These are phyloP conservation scores for Apiotrichum akiyoshidainum DNA, from an alignment of 1,284 basidiomycete species.

Conservation along the genomic window DNA sequence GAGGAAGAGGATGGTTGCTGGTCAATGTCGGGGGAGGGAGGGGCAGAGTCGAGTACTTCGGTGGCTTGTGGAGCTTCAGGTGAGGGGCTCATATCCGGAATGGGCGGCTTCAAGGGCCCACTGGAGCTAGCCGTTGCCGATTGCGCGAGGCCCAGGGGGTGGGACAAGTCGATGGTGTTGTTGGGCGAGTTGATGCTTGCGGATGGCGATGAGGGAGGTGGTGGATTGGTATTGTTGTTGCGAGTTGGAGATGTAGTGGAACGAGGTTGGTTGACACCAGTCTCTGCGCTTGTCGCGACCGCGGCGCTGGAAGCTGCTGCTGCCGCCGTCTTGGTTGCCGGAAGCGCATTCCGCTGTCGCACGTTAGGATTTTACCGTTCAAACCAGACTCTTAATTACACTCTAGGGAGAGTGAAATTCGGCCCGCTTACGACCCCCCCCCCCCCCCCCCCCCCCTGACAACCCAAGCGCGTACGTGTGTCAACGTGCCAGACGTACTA, in stretches of 20 bases:
- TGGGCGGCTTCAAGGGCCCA: slow-evolving; percentile 17
- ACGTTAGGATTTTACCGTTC: not conserved
- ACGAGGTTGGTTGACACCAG: too few species aligned
- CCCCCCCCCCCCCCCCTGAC: too few species aligned
- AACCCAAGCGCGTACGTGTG: too few species aligned
- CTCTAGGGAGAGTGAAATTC: too few species aligned
- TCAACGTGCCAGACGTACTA: too few species aligned
- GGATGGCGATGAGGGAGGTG: not conserved
- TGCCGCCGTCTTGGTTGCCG: not conserved
- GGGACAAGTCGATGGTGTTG: not conserved
- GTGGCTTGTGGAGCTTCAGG: not conserved
- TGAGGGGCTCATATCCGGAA: slow-evolving; percentile 7
- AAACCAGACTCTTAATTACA: too few species aligned
- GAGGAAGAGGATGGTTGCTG: not conserved
- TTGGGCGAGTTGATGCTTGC: not conserved
- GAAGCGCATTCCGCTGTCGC: slow-evolving; percentile 52
- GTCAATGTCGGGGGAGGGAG: not conserved
- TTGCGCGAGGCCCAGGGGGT: not conserved
- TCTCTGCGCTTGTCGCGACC: not conserved
- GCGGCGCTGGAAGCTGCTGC: not conserved
- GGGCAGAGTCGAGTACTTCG: not conserved
- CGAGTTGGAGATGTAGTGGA: too few species aligned
- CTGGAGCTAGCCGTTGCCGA: slow-evolving; percentile 16
- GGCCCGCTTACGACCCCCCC: not conserved
- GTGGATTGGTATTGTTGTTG: not conserved